Conservation (phyloP, 257 asterid species). For the Thymus quinquecostatus region DNA sequence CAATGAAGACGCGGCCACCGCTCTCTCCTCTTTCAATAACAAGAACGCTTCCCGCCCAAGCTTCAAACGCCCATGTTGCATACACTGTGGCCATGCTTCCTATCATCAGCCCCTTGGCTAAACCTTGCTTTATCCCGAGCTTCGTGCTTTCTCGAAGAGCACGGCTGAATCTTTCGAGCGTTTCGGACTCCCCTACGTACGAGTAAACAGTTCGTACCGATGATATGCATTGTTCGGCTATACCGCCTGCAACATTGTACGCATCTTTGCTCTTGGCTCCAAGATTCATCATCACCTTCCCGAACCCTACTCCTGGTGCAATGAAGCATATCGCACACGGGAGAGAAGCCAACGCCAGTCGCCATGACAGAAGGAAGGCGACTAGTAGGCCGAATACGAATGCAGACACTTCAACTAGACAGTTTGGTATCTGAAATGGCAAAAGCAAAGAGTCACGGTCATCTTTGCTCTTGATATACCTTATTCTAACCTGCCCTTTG, state of each 20-base stretch:
- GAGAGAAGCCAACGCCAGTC: constrained; percentile 66
- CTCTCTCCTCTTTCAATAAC: constrained; percentile 64
- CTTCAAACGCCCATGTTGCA: constrained; percentile 74
- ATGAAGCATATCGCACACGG: constrained; percentile 66
- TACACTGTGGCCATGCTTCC: constrained; percentile 77
- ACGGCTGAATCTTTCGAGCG: constrained; percentile 54
- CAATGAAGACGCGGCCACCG: constrained; percentile 67
- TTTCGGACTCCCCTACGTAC: constrained; percentile 63
- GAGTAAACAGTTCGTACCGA: constrained; percentile 78
- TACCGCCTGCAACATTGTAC: constrained; percentile 60
- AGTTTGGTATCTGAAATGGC: constrained; percentile 60
- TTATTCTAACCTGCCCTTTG: too few relatives aligned
- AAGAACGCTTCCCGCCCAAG: constrained; percentile 79
- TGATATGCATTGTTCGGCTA: constrained; percentile 74
- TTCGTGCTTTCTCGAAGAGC: constrained; percentile 56
- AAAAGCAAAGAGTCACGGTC: background rate
- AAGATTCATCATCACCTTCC: constrained; percentile 59
- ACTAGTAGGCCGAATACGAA: constrained; percentile 51
- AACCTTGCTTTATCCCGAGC: constrained; percentile 67
- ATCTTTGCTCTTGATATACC: too few relatives aligned
- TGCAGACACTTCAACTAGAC: constrained; percentile 55
- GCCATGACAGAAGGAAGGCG: constrained; percentile 78
- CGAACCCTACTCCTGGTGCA: constrained; percentile 64
- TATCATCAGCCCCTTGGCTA: constrained; percentile 72
- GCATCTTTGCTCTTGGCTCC: constrained; percentile 58